Evolutionary conservation across 306 rosid genomes (phyloP), one percentile per base, ranked within the genome.

Genomic region (Cicer bijugum): DNA sequence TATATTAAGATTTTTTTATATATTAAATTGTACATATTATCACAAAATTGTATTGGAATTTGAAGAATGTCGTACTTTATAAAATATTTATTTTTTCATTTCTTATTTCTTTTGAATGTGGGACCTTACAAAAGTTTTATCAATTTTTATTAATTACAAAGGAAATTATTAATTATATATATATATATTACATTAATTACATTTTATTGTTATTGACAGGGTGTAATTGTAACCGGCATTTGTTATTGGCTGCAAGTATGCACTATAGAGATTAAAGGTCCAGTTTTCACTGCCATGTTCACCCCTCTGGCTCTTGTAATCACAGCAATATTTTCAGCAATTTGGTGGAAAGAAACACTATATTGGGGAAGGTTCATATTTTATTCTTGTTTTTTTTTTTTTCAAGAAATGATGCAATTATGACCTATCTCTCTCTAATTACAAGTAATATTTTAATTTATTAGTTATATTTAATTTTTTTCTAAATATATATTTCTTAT

Each of bases 221-320:
- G 97, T 45, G 47, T 93, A 69, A 65, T 93, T 23, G 98, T 89
- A 12, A 85, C 97, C 8, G 98, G 84, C 16, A 83, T 91, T 28
- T 82, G 94, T 8, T 91, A 93, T 61, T 93, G 98, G 98, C 78
- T 93, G 9, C 98, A 91, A 93, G 89, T 89, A 6, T 93, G 96
- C 87, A 77, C 66, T 1, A 87, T 93, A 74, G 94, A 93, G 88
- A 87, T 78, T 42, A 89, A 84, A 84, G 98, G 98, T 62, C 86
- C 98, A 12, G 96, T 93, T 53, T 93, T 93, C 83, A 91, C 91
- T 5, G 85, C 98, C 38, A 81, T 87, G 87, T 93, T 93, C 80
- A 89, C 98, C 44, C 98, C 98, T 38, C 75, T 93, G 5, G 85
- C 98, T 8, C 90, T 93, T 0, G 75, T 91, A 15, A 83, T 91